Evolutionary conservation across 768 basidiomycete species (phyloP).

Genomic region (Panellus pusillus): DNA sequence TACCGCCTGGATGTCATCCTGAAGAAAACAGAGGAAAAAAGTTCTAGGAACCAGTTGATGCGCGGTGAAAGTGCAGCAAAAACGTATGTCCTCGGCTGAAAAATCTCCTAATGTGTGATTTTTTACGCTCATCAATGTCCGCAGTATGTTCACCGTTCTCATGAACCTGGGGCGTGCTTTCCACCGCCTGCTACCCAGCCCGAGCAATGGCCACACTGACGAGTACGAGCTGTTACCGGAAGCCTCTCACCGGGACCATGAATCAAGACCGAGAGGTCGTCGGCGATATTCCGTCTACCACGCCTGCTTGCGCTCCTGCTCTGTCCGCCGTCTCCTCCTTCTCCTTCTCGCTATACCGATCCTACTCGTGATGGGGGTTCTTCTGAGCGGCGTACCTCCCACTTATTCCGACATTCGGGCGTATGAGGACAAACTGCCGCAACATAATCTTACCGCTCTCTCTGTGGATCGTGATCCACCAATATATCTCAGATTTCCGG

Average conservation of each 20-base stretch:
- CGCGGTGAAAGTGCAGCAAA: no score
- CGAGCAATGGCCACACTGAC: neutral
- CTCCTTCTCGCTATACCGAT: conserved; percentile 21
- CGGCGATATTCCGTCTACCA: conserved; percentile 3
- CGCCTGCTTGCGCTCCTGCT: conserved; percentile 20
- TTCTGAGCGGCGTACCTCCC: conserved; percentile 41
- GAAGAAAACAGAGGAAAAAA: no score
- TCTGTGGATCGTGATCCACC: conserved; percentile 14
- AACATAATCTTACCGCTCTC: conserved; percentile 32
- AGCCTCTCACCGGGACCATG: conserved; percentile 10
- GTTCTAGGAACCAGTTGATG: no score
- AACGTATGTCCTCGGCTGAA: no score
- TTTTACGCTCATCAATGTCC: neutral
- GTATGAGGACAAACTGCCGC: conserved; percentile 38
- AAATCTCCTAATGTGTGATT: no score
- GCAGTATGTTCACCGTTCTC: neutral
- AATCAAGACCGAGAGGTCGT: conserved; percentile 9
- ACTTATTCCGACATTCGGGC: conserved; percentile 35
- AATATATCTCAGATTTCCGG: conserved; percentile 50
- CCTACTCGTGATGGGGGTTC: conserved; percentile 28
- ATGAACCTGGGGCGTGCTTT: conserved; percentile 6
- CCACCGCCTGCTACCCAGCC: conserved; percentile 1
- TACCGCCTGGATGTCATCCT: no score
- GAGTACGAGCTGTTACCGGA: conserved; percentile 17
- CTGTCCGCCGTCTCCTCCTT: conserved; percentile 30